A percentile compares a stretch with the other conserved stretches of the same genome.
Evolutionary conservation across 768 basidiomycete species (phyloP).

Genomic region (Suillus subalutaceus): DNA sequence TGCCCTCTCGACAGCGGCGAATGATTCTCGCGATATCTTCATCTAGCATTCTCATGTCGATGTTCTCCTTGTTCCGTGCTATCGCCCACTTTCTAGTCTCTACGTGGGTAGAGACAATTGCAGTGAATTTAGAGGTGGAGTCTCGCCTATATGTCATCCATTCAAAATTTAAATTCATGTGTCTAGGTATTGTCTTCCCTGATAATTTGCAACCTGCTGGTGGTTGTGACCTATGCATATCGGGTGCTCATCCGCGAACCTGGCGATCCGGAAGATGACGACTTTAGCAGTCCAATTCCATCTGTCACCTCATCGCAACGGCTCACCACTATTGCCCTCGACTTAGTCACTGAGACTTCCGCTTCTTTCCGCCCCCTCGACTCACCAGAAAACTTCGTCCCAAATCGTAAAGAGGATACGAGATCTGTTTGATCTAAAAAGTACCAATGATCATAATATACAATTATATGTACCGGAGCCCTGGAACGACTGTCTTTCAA

Average conservation of each 20-base stretch:
- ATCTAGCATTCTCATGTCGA: conserved; percentile 16
- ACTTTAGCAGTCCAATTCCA: conserved; percentile 8
- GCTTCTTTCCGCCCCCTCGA: neutral
- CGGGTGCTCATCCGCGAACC: conserved; percentile 10
- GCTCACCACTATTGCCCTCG: conserved; percentile 27
- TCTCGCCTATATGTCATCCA: neutral
- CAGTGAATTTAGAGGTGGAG: conserved; percentile 10
- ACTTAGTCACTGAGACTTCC: too few relatives aligned
- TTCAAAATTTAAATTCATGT: neutral
- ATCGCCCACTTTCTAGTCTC: neutral
- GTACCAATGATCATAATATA: neutral
- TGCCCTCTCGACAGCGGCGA: conserved; percentile 16
- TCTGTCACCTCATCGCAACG: neutral
- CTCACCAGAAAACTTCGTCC: neutral
- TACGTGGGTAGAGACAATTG: neutral
- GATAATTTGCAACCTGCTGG: conserved; percentile 20
- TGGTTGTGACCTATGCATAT: conserved; percentile 16
- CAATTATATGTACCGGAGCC: neutral
- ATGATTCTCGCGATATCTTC: conserved; percentile 19
- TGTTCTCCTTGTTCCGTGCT: conserved; percentile 17
- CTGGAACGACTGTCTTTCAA: neutral
- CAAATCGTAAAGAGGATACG: neutral
- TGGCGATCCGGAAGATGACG: conserved; percentile 14
- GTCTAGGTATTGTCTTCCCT: conserved; percentile 2
- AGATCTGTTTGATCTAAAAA: neutral